These are phyloP conservation scores for Flaveria brownii DNA, from an alignment of 129 eudicot genomes.

Conservation along the genomic window DNA sequence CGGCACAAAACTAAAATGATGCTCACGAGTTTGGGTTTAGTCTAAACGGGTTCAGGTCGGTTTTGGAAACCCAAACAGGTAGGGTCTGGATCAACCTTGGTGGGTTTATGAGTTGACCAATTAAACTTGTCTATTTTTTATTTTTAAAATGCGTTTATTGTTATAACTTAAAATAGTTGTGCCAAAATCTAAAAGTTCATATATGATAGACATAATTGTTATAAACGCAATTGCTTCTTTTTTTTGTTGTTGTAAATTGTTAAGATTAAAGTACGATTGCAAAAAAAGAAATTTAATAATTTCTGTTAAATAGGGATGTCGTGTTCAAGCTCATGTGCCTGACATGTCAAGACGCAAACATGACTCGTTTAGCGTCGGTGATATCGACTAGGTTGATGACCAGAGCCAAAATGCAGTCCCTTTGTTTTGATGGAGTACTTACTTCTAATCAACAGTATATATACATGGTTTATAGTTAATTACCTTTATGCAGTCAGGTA, in stretches of 20 bases:
- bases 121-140: background rate
- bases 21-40: no score
- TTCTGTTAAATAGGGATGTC: background rate
- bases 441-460: conserved; percentile 10
- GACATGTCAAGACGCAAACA: background rate
- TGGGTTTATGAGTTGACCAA: background rate
- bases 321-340: background rate
- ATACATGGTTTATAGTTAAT: background rate
- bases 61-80: no score
- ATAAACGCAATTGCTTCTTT: background rate
- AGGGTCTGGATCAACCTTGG: background rate
- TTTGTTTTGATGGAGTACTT: conserved; percentile 8
- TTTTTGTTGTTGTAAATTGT: background rate
- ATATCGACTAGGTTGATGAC: background rate
- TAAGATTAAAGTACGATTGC: background rate
- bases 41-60: no score
- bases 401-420: conserved; percentile 12
- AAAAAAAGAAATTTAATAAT: no score
- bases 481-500: conserved; percentile 87
- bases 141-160: background rate
- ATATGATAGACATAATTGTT: background rate
- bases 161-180: background rate
- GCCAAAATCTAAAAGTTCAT: background rate
- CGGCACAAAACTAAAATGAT: no score
- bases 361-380: background rate